Conservation (phyloP, 495 filamentous ascomycete species). For the Xylaria curta region DNA sequence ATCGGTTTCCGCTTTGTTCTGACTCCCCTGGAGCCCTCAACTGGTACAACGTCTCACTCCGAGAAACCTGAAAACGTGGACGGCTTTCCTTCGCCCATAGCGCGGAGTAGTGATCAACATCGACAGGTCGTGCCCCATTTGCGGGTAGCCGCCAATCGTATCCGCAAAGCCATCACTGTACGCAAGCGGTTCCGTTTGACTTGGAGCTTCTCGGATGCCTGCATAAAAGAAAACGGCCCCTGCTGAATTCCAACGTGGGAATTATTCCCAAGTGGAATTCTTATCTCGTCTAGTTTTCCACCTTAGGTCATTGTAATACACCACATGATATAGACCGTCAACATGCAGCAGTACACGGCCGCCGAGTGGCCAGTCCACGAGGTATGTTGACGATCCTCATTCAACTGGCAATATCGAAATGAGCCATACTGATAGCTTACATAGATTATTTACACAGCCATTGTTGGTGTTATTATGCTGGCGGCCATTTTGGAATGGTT, state of each 20-base stretch:
- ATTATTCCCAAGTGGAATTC: neutral
- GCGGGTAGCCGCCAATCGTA: conserved; percentile 19
- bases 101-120: conserved; percentile 22
- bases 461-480: conserved; percentile 82
- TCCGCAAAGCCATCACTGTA: neutral
- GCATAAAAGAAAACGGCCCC: conserved; percentile 27
- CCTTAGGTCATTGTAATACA: conserved; percentile 17
- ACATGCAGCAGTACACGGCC: conserved; percentile 50
- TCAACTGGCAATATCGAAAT: neutral
- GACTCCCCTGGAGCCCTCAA: conserved; percentile 6
- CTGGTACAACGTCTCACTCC: conserved; percentile 14
- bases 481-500: conserved; percentile 93
- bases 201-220: conserved; percentile 25
- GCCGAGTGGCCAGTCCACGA: conserved; percentile 66
- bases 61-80: conserved; percentile 23
- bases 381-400: conserved; percentile 52
- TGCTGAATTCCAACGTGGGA: conserved; percentile 20
- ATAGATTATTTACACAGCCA: conserved; percentile 73
- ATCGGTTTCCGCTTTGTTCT: conserved; percentile 4
- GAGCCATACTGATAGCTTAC: conserved; percentile 12
- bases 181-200: conserved; percentile 4
- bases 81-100: conserved; percentile 15
- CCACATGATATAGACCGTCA: conserved; percentile 24
- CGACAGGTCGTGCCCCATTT: conserved; percentile 14
- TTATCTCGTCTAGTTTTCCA: conserved; percentile 17